Evolutionary conservation across 805 yeast genomes (phyloP).

Genomic region (Metschnikowia orientalis): DNA sequence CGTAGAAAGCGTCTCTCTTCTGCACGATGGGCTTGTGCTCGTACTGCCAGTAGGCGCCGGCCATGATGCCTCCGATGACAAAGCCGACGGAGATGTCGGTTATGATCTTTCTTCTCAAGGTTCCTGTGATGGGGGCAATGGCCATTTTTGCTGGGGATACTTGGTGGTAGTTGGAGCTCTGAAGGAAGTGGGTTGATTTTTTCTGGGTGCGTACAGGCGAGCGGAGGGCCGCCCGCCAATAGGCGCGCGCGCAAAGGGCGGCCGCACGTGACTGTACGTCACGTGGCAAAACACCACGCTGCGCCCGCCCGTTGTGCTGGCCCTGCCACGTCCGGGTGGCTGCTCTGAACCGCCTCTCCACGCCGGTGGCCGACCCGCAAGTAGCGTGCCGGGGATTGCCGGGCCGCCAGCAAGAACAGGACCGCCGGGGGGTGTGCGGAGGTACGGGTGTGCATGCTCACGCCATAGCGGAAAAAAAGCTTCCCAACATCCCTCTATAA

Average conservation of each 20-base stretch:
- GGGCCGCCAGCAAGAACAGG: no score
- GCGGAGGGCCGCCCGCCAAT: conserved; percentile 10
- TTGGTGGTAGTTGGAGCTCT: no score
- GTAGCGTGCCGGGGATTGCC: no score
- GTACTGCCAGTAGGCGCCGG: conserved; percentile 81
- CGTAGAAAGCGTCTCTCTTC: conserved; percentile 82
- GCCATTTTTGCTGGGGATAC: conserved; percentile 48
- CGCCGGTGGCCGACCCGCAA: no score
- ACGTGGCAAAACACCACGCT: conserved; percentile 1
- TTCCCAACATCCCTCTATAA: not conserved
- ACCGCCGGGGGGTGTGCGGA: no score
- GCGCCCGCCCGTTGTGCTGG: no score
- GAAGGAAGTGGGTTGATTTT: conserved; percentile 4
- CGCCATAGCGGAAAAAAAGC: conserved; percentile 1
- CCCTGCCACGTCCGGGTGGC: no score
- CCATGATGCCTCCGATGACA: conserved; percentile 50
- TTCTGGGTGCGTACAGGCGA: conserved; percentile 7
- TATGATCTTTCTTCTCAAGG: conserved; percentile 73
- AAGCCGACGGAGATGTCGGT: conserved; percentile 74
- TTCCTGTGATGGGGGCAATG: conserved; percentile 82
- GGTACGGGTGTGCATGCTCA: conserved; percentile 1
- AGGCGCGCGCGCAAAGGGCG: conserved; percentile 9
- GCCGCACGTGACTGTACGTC: conserved; percentile 3
- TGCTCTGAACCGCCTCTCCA: no score
- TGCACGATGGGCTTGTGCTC: conserved; percentile 71